Base-by-base conservation (phyloP, 2,329 filamentous ascomycete species). In the Neospermospora avenae region DNA sequence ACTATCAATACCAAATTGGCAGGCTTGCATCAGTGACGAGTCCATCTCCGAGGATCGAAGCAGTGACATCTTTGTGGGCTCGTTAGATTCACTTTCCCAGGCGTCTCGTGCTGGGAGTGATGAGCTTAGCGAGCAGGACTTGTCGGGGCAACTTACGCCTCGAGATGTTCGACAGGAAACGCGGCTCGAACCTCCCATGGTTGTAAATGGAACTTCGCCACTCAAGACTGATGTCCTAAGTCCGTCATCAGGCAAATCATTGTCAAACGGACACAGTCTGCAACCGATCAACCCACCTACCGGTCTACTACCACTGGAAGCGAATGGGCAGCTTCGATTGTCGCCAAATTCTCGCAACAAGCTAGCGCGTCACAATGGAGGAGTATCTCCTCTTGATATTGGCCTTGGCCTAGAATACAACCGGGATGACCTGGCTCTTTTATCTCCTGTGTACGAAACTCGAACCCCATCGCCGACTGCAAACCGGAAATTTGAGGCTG, bases 401-500 rank as follows among this genome's bases (percentile, higher is more conserved):
- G 67, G 68, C 16, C 46, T 58, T 4, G 58, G 68, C 22, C 64
- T 69, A 24, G 60, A 62, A 34, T 68, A 72, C 4, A 58, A 41
- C 34, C 69, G 68, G 28, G 70, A 71, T 31, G 70, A 71, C 18
- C 39, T 67, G 8, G 57, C 68, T 20, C 81, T 80, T 65, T 78
- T 93, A 2, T 92, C 89, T 0, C 89, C 89, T 0, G 89, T 92
- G 0, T 88, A 88, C 57, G 89, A 92, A 74, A 82, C 83, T 5
- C 80, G 82, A n/a, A 88, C 86, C 0, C 87, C 88, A 2, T 90
- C 89, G 1, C 88, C 89, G 1, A 88, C 81, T 3, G 77, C 81
- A 13, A 76, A 77, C 58, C 80, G 86, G 57, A 85, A 80, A 51
- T 75, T 80, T 53, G 84, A 85, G 28, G 65, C 74, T 16, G 44